Evolutionary conservation across 2,329 filamentous ascomycete genomes (phyloP).

Genomic region (Fusarium sp.): DNA sequence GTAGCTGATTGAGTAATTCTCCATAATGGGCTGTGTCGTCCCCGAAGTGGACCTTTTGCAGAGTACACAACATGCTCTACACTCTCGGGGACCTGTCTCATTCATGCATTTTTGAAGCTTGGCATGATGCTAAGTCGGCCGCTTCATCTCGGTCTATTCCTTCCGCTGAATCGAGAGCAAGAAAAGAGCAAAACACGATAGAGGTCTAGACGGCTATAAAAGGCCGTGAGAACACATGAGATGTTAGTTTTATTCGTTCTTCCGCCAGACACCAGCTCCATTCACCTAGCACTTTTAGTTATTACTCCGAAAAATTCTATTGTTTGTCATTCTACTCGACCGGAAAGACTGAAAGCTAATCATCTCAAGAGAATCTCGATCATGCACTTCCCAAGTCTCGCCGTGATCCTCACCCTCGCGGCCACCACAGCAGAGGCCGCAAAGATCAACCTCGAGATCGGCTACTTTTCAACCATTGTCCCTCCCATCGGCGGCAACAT

Average conservation of each 20-base stretch:
- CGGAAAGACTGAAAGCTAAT: neutral
- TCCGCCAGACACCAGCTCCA: neutral
- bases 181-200: no score
- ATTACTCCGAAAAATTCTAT: fast-evolving
- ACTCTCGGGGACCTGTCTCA: neutral
- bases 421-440: neutral
- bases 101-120: neutral
- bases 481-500: neutral
- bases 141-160: neutral
- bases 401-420: neutral
- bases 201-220: neutral
- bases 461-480: neutral
- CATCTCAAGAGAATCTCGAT: fast-evolving
- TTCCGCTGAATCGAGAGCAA: neutral
- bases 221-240: no score
- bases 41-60: neutral
- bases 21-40: fast-evolving
- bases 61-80: neutral
- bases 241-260: fast-evolving
- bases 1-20: fast-evolving
- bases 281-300: neutral
- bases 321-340: fast-evolving
- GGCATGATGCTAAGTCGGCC: neutral
- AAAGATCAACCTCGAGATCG: neutral
- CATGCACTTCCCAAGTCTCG: neutral